Percentiles rank a stretch among this genome's conserved stretches.
These are phyloP conservation scores for Elsinoe arachidis DNA, from an alignment of 2,329 filamentous ascomycete species.

Conservation along the genomic window DNA sequence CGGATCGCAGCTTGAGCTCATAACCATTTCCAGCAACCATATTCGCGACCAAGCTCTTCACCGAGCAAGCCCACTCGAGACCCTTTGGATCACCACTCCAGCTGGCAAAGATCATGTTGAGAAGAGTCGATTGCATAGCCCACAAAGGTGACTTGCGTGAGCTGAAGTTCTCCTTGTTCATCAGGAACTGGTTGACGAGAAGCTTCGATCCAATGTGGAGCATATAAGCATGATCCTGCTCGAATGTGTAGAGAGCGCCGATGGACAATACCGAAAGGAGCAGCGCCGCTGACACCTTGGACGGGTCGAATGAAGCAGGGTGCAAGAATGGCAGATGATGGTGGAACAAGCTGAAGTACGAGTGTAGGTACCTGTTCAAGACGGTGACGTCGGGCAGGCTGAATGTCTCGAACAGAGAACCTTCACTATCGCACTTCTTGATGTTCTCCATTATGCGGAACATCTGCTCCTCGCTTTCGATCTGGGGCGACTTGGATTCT, in stretches of 20 bases:
- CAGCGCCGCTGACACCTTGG: constrained; percentile 69
- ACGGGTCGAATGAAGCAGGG: constrained; percentile 78
- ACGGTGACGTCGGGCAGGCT: constrained; percentile 71
- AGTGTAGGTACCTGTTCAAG: constrained; percentile 85
- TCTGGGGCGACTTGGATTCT: constrained; percentile 65
- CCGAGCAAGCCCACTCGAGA: constrained; percentile 96
- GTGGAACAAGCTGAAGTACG: constrained; percentile 95
- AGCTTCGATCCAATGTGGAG: constrained; percentile 97
- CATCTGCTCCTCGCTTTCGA: constrained; percentile 76
- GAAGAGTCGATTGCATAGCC: constrained; percentile 93
- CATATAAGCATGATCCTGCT: constrained; percentile 94
- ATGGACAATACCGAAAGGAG: constrained; percentile 88
- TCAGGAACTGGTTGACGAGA: constrained; percentile 89
- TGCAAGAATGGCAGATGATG: constrained; percentile 95
- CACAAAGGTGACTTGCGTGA: constrained; percentile 94
- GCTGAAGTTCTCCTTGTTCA: constrained; percentile 98
- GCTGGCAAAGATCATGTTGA: constrained; percentile 99
- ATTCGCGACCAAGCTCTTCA: constrained; percentile 94
- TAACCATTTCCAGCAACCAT: constrained; percentile 98
- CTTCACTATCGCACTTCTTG: constrained; percentile 68
- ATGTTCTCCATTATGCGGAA: constrained; percentile 80
- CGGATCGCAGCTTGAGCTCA: constrained; percentile 85
- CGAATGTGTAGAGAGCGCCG: constrained; percentile 90
- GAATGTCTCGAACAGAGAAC: constrained; percentile 79
- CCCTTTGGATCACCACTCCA: constrained; percentile 98